Percentiles rank a stretch among this genome's conserved stretches.
Conservation (phyloP, 2,329 filamentous ascomycete species). For the Aspergillus pseudoglaucus region DNA sequence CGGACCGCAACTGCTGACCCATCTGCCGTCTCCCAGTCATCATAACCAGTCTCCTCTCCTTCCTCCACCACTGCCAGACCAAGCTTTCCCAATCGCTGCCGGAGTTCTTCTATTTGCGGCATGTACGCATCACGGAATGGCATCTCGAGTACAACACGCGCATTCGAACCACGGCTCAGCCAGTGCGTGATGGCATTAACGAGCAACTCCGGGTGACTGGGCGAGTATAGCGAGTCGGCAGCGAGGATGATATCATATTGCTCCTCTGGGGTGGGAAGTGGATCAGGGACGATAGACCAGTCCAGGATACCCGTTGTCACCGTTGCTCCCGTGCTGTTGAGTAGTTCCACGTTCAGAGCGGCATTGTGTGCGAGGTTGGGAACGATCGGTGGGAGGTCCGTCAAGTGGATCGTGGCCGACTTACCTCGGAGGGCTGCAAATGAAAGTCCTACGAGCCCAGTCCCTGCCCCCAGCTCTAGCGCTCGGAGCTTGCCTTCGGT, state of each 20-base stretch:
- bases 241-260: conserved; percentile 64
- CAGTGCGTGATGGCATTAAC: conserved; percentile 63
- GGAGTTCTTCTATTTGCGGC: conserved; percentile 58
- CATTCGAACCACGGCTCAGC: conserved; percentile 50
- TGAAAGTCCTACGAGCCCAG: conserved; percentile 81
- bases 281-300: conserved; percentile 49
- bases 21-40: conserved; percentile 42
- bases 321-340: conserved; percentile 51
- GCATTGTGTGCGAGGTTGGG: conserved; percentile 73
- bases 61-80: conserved; percentile 49
- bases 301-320: conserved; percentile 63
- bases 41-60: conserved; percentile 40
- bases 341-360: conserved; percentile 52
- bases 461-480: conserved; percentile 83
- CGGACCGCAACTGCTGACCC: conserved; percentile 37
- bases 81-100: conserved; percentile 51
- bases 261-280: conserved; percentile 24
- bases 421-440: conserved; percentile 63
- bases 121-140: conserved; percentile 66
- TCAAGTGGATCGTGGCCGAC: conserved; percentile 60
- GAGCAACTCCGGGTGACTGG: conserved; percentile 70
- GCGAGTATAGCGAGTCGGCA: conserved; percentile 81
- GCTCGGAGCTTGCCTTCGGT: conserved; percentile 29
- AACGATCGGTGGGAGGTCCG: conserved; percentile 78
- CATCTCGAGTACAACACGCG: conserved; percentile 71